phyloP scores from a whole-genome alignment of 31 red algal genomes.

The Endocladia muricata region DNA sequence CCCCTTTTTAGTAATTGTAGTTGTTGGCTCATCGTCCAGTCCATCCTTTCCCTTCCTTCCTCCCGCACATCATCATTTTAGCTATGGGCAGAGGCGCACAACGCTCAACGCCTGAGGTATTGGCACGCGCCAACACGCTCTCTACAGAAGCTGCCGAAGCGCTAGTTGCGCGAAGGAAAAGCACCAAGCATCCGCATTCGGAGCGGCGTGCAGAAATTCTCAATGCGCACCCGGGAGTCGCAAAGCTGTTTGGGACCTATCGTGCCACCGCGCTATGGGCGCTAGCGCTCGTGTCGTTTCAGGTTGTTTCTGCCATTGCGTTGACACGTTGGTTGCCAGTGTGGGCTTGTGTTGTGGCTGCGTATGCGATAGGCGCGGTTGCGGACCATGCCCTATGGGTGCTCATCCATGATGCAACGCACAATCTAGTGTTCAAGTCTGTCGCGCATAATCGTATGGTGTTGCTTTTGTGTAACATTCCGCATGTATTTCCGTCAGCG shows the following conservation, averaged over 20 bases:
- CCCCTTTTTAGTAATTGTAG: no score
- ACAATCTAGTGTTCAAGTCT: slow-evolving; percentile 87
- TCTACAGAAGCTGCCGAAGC: slow-evolving; percentile 92
- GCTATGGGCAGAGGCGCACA: slow-evolving; percentile 55
- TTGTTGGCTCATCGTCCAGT: no score
- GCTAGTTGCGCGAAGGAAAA: slow-evolving; percentile 30
- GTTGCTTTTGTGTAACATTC: slow-evolving; percentile 74
- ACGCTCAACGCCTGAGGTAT: slow-evolving; percentile 23
- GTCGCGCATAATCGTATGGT: slow-evolving; percentile 69
- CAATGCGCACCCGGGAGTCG: slow-evolving; percentile 76
- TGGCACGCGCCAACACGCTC: slow-evolving; percentile 59
- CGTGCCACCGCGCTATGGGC: slow-evolving; percentile 63
- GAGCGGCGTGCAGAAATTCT: slow-evolving; percentile 88
- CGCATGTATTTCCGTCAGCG: slow-evolving; percentile 90
- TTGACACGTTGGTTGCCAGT: slow-evolving; percentile 28
- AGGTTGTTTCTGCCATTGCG: slow-evolving; percentile 57
- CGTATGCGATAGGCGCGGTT: slow-evolving; percentile 89
- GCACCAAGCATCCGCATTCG: slow-evolving; percentile 88
- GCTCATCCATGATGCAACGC: slow-evolving; percentile 98
- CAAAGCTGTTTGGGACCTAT: slow-evolving; percentile 77
- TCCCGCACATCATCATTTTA: no score
- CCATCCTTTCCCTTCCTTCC: no score
- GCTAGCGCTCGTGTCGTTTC: slow-evolving; percentile 63
- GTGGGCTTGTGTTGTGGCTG: slow-evolving; percentile 37
- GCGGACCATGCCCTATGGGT: slow-evolving; percentile 97